Evolutionary conservation across 768 basidiomycete species (phyloP).

Genomic region (Hygrocybe punicea): DNA sequence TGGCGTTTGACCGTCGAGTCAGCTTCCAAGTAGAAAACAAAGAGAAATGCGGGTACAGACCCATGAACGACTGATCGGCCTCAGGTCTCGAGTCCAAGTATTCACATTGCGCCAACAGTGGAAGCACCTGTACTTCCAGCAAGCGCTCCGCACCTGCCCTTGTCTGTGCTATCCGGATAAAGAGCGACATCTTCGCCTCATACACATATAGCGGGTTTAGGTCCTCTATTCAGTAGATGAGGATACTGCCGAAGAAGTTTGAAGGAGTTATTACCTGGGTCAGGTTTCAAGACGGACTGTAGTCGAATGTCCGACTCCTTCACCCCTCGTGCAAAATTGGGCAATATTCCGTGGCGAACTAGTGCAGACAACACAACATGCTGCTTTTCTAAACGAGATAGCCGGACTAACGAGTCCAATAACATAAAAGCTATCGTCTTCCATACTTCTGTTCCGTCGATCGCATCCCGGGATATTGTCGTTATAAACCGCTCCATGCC

Average conservation of each 20-base stretch:
- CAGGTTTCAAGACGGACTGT: conserved; percentile 76
- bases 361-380: conserved; percentile 57
- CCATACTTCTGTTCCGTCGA: conserved; percentile 96
- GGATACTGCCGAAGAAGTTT: background rate
- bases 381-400: conserved; percentile 69
- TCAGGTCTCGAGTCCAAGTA: conserved; percentile 85
- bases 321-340: conserved; percentile 77
- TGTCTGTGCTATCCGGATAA: conserved; percentile 80
- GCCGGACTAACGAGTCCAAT: conserved; percentile 72
- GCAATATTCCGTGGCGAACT: conserved; percentile 69
- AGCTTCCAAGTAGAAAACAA: background rate
- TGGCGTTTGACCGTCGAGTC: conserved; percentile 27
- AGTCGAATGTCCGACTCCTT: conserved; percentile 79
- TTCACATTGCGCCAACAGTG: conserved; percentile 76
- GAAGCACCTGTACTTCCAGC: conserved; percentile 71
- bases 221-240: conserved; percentile 54
- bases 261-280: conserved; percentile 60
- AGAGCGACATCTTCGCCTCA: conserved; percentile 89
- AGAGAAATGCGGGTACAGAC: conserved; percentile 37
- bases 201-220: conserved; percentile 91
- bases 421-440: conserved; percentile 92
- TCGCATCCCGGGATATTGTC: conserved; percentile 81
- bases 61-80: conserved; percentile 76
- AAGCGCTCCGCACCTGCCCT: conserved; percentile 81
- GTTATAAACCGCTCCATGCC: conserved; percentile 70